These are phyloP conservation scores for Volvariella volvacea DNA, from an alignment of 1,284 basidiomycete species.

Conservation along the genomic window DNA sequence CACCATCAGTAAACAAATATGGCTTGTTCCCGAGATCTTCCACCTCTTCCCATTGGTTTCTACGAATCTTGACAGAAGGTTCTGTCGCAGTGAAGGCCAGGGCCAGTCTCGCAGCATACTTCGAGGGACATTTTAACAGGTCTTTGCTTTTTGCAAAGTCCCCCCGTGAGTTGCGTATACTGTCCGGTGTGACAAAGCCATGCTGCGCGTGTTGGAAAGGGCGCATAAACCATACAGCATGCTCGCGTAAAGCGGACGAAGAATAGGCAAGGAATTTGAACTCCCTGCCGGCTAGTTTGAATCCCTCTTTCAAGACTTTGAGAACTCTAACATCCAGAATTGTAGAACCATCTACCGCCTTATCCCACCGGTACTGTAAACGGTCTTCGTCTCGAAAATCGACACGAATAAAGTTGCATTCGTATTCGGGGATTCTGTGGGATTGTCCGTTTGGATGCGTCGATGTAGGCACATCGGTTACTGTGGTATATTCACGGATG, in stretches of 20 bases:
- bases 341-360: slow-evolving; percentile 50
- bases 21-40: slow-evolving; percentile 35
- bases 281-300: slow-evolving; percentile 57
- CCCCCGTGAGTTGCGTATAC: slow-evolving; percentile 56
- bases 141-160: slow-evolving; percentile 45
- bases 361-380: slow-evolving; percentile 59
- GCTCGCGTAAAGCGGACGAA: slow-evolving; percentile 59
- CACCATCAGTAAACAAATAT: slow-evolving; percentile 64
- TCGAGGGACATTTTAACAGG: slow-evolving; percentile 58
- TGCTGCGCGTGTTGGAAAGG: slow-evolving; percentile 44
- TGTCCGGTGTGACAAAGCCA: slow-evolving; percentile 40
- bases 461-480: no score
- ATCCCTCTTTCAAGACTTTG: slow-evolving; percentile 54
- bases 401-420: slow-evolving; percentile 67
- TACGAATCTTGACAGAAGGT: slow-evolving; percentile 51
- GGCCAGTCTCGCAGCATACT: slow-evolving; percentile 73
- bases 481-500: slow-evolving; percentile 45
- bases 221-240: slow-evolving; percentile 72
- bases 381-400: slow-evolving; percentile 76
- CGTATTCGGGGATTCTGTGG: slow-evolving; percentile 24
- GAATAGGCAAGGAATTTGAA: slow-evolving; percentile 78
- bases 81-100: slow-evolving; percentile 81
- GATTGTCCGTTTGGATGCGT: no score
- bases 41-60: slow-evolving; percentile 55
- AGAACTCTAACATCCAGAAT: slow-evolving; percentile 60